Conservation (phyloP, 2,329 filamentous ascomycete species). For the Blastomyces gilchristii region DNA sequence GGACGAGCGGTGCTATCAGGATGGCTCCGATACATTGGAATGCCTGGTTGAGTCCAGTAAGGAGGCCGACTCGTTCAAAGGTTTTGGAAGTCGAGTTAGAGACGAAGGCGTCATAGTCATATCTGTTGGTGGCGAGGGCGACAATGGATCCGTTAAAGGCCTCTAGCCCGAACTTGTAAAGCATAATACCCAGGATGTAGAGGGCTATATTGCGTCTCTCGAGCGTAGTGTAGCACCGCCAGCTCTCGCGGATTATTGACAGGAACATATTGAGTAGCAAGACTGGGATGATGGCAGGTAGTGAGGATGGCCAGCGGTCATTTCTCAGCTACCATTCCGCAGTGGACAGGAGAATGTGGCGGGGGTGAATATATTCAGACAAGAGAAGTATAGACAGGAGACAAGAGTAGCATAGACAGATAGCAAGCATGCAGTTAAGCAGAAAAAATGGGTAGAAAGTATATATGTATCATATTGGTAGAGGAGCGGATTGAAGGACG, state of each 20-base stretch:
- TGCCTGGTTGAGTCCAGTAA: slow-evolving; percentile 42
- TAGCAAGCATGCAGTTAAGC: neutral
- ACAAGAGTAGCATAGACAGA: neutral
- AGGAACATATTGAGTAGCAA: neutral
- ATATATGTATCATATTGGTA: neutral
- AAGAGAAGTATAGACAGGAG: neutral
- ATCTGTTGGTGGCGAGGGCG: slow-evolving; percentile 41
- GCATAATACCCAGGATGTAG: slow-evolving; percentile 43
- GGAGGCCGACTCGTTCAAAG: slow-evolving; percentile 39
- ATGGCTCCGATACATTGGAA: slow-evolving; percentile 44
- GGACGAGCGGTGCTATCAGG: slow-evolving; percentile 42
- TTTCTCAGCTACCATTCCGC: neutral
- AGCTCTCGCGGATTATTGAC: slow-evolving; percentile 12
- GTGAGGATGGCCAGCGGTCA: neutral
- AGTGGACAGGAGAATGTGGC: slow-evolving; percentile 9
- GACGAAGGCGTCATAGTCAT: slow-evolving; percentile 36
- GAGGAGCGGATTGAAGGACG: neutral
- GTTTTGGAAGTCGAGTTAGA: slow-evolving; percentile 29
- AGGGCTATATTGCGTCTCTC: slow-evolving; percentile 40
- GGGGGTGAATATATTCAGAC: neutral
- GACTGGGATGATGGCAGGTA: neutral
- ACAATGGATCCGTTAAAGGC: slow-evolving; percentile 44
- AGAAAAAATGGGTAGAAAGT: neutral
- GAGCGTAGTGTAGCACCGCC: slow-evolving; percentile 26
- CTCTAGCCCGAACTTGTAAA: slow-evolving; percentile 45